These are phyloP conservation scores for Volvox carteri DNA, from an alignment of 163 green algal genomes.

Conservation along the genomic window DNA sequence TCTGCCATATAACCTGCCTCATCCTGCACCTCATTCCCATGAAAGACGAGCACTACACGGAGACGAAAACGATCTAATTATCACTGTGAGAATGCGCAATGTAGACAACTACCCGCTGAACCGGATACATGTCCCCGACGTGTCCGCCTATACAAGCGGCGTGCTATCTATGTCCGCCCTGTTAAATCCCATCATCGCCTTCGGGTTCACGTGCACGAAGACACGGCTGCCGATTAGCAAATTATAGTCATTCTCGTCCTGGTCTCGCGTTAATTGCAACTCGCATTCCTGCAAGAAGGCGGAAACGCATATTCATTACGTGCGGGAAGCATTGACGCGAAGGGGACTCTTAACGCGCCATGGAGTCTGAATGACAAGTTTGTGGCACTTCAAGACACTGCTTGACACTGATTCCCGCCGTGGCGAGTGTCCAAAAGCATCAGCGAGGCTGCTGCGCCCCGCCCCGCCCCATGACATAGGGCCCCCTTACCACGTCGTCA, in stretches of 20 bases:
- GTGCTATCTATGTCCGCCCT: constrained; percentile 71
- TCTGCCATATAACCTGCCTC: too few relatives aligned
- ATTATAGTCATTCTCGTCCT: constrained; percentile 73
- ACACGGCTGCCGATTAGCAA: constrained; percentile 79
- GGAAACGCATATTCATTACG: neutral
- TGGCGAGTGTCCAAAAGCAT: neutral
- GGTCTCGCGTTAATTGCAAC: constrained; percentile 66
- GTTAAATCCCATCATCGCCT: constrained; percentile 80
- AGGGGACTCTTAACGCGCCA: too few relatives aligned
- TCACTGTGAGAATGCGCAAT: neutral
- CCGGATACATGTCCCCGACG: neutral
- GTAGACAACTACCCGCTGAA: neutral
- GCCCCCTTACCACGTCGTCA: constrained; percentile 75
- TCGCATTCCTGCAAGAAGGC: constrained; percentile 73
- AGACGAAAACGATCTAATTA: neutral
- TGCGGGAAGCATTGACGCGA: neutral
- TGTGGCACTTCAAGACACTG: neutral
- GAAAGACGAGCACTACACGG: too few relatives aligned
- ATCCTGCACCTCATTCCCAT: neutral
- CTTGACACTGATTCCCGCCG: neutral
- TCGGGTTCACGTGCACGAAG: constrained; percentile 68
- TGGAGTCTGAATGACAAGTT: neutral
- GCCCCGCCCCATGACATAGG: too few relatives aligned
- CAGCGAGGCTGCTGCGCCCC: neutral
- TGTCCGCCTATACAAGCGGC: constrained; percentile 54